Base-by-base conservation (phyloP, 257 asterid genomes). In the Solanum pimpinellifolium region DNA sequence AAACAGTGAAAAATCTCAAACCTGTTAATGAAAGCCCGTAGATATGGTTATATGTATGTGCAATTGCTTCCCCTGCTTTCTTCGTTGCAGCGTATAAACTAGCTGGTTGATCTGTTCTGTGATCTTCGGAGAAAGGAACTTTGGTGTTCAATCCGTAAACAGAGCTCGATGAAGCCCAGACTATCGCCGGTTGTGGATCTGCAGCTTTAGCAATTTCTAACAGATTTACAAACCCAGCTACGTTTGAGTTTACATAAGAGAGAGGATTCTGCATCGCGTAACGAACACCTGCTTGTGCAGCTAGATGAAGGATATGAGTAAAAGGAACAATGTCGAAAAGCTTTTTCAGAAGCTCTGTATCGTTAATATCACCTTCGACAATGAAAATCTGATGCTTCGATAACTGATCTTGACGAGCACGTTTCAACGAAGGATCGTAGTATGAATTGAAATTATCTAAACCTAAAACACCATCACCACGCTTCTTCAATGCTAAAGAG, bases 271-370 rank as follows among this genome's bases (percentile, higher is more conserved):
- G 94, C 99, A 96, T 96, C 29, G 99, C 99, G 92, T 96, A 96
- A n/a, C 99, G 94, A 3, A 96, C 99, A 3, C 99, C 99, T 49
- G 99, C 99, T 25, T 96, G 99, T 1, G 99, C 99, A 11, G 99
- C 99, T 20, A 96, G 68, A 89, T 96, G 99, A 4, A 96, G 95
- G 27, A 96, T 27, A 78, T 96, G 98, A 2, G 93, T 86, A 69
- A 96, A 95, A 0, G 98, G 98, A 2, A 94, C 99, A 52, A 96
- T 91, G 87, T 96, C 98, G 89, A 95, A 96, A 0, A 96, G 86
- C 29, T 96, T 96, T 25, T 23, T 56, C 5, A 96, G 93, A 46
- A 96, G 74, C 20, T 88, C 93, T 1, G 86, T 86, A 76, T 96
- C 98, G 88, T 96, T 96, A 3, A 96, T 42, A 35, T 96, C 99